Conservation (phyloP, 306 rosid genomes). For the Fragaria ananassa region DNA sequence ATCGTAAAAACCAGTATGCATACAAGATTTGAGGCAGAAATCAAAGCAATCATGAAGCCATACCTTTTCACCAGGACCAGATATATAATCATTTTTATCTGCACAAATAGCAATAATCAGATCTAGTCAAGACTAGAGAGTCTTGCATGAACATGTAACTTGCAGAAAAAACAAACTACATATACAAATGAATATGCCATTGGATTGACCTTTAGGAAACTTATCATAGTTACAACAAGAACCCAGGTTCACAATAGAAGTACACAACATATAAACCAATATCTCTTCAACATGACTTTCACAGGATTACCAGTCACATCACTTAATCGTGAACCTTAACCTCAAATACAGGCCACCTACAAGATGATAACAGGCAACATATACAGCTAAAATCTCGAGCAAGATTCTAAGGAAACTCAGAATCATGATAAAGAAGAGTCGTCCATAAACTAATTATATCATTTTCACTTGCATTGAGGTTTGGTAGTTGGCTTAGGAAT, state of each 20-base stretch:
- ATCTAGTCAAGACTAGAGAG: not conserved
- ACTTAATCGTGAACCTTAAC: not conserved
- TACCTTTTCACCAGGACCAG: constrained; percentile 53
- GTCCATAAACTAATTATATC: not conserved
- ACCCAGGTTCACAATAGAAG: not conserved
- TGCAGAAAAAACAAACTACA: not conserved
- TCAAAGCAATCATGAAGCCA: constrained; percentile 12
- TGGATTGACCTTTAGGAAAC: not conserved
- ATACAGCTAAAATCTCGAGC: not conserved
- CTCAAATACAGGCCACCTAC: not conserved
- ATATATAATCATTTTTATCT: constrained; percentile 52
- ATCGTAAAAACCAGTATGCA: constrained; percentile 4
- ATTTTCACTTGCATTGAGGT: not conserved
- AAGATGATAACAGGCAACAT: not conserved
- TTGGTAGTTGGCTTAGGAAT: not conserved
- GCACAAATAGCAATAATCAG: constrained; percentile 35
- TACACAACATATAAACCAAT: not conserved
- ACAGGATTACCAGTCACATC: not conserved
- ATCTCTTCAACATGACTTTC: not conserved
- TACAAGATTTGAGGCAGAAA: constrained; percentile 12
- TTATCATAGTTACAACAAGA: not conserved
- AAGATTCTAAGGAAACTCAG: not conserved
- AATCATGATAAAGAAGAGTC: not conserved
- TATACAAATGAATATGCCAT: not conserved
- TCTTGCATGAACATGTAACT: not conserved